Evolutionary conservation across 257 asterid species (phyloP).

Genomic region (Solanum arcanum): DNA sequence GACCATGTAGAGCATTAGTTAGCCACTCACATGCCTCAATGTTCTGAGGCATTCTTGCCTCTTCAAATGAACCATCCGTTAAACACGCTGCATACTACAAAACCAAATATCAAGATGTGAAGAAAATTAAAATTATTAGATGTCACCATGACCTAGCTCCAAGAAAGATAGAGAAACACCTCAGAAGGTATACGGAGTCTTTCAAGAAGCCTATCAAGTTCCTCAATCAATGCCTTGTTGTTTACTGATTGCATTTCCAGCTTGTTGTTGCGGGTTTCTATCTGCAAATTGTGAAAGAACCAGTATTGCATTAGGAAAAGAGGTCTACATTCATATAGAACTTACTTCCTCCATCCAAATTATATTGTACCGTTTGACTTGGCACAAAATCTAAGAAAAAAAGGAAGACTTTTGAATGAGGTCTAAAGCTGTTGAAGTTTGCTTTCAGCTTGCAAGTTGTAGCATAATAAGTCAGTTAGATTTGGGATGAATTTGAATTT

Average conservation of each 20-base stretch:
- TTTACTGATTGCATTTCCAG: conserved; percentile 95
- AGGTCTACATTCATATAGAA: neutral
- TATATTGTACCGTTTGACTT: neutral
- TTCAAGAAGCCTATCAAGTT: conserved; percentile 87
- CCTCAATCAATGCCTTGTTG: conserved; percentile 81
- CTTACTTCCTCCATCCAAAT: neutral
- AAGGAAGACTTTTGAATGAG: neutral
- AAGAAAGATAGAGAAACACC: conserved; percentile 29
- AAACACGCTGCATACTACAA: conserved; percentile 68
- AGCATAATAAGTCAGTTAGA: neutral
- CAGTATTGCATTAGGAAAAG: conserved; percentile 5
- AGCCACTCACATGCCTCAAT: conserved; percentile 97
- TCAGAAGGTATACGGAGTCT: conserved; percentile 71
- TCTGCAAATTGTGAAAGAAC: conserved; percentile 42
- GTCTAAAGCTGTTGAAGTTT: neutral
- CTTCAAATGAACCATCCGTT: conserved; percentile 82
- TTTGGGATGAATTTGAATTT: neutral
- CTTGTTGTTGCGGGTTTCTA: conserved; percentile 88
- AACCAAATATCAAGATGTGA: conserved; percentile 7
- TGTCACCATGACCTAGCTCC: neutral
- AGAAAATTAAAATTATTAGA: neutral
- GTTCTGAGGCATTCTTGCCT: conserved; percentile 75
- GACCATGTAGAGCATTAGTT: conserved; percentile 49
- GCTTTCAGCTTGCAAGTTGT: neutral
- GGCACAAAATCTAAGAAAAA: neutral